Conservation (phyloP, 2,329 filamentous ascomycete genomes). For the Cladosporium sp. region DNA sequence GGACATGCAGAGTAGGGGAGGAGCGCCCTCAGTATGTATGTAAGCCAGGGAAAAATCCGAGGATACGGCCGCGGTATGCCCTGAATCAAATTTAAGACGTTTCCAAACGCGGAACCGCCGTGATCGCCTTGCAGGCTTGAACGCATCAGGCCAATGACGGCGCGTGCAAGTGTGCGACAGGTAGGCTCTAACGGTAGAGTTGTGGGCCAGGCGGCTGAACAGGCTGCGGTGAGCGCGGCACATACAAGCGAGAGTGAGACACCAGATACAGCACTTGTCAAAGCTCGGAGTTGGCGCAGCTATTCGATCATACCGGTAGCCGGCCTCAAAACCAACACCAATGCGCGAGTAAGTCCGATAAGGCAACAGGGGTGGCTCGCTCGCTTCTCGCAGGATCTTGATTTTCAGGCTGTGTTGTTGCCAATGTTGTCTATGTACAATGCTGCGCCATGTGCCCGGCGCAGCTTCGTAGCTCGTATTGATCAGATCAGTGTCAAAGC, state of each 20-base stretch:
- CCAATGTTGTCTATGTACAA: neutral
- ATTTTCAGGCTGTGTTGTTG: neutral
- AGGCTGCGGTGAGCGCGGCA: neutral
- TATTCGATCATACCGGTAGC: slow-evolving; percentile 1
- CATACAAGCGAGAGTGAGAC: neutral
- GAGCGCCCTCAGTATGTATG: neutral
- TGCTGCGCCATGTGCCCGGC: neutral
- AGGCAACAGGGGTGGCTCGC: neutral
- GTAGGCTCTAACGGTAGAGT: slow-evolving; percentile 7
- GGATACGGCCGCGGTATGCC: slow-evolving; percentile 5
- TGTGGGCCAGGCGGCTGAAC: slow-evolving; percentile 6
- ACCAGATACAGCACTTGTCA: slow-evolving; percentile 6
- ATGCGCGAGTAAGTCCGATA: neutral
- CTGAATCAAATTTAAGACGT: slow-evolving; percentile 5
- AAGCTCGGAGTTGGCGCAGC: slow-evolving; percentile 6
- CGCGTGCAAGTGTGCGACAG: slow-evolving; percentile 1
- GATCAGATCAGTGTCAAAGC: neutral
- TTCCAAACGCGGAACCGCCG: slow-evolving; percentile 10
- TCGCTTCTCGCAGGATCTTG: neutral
- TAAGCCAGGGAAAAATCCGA: neutral
- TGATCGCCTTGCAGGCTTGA: neutral
- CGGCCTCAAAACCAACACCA: neutral
- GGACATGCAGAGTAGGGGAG: neutral
- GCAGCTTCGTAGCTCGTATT: neutral
- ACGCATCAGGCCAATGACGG: slow-evolving; percentile 5